These are phyloP conservation scores for Phytophthora foliorum DNA, from an alignment of 352 stramenopile species.

Conservation along the genomic window DNA sequence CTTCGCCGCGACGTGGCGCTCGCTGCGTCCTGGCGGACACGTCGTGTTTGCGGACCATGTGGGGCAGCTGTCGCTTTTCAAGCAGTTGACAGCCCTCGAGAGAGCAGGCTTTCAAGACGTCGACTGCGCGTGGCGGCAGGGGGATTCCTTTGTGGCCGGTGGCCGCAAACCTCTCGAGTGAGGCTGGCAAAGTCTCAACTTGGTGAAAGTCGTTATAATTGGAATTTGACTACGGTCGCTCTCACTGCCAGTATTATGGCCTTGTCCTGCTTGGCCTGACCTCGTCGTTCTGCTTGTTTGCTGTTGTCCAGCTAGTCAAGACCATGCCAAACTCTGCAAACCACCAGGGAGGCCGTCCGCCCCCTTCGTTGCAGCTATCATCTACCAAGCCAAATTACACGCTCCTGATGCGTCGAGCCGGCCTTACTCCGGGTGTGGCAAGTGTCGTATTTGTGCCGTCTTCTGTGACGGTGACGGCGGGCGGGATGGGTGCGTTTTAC, in stretches of 20 bases:
- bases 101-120: constrained; percentile 76
- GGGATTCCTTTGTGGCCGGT: constrained; percentile 81
- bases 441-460: constrained; percentile 52
- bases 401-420: constrained; percentile 24
- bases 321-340: constrained; percentile 14
- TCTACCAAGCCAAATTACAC: constrained; percentile 19
- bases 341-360: background rate
- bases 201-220: constrained; percentile 21
- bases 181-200: background rate
- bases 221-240: constrained; percentile 14
- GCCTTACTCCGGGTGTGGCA: constrained; percentile 31
- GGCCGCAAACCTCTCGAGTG: constrained; percentile 45
- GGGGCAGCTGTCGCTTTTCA: constrained; percentile 68
- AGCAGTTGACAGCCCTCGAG: constrained; percentile 67
- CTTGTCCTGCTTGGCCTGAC: background rate
- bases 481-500: constrained; percentile 63
- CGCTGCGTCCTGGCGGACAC: constrained; percentile 71
- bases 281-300: background rate
- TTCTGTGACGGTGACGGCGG: constrained; percentile 51
- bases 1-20: constrained; percentile 62
- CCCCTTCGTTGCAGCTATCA: background rate
- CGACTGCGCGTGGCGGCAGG: constrained; percentile 77
- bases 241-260: background rate
- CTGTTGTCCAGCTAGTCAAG: background rate
- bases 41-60: constrained; percentile 81